Conservation (phyloP, 2,329 filamentous ascomycete genomes). For the Colletotrichum sp. region DNA sequence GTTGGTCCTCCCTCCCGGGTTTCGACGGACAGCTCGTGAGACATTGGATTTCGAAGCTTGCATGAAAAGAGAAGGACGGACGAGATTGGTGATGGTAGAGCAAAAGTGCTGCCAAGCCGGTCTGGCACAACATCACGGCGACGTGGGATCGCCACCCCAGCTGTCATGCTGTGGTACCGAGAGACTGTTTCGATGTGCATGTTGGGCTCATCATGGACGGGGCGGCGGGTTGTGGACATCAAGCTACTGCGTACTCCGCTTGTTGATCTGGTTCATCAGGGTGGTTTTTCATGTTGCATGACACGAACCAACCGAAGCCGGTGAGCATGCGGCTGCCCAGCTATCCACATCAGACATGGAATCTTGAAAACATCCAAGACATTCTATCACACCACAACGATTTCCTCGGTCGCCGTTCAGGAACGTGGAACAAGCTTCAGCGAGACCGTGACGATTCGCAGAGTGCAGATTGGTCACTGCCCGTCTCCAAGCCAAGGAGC, state of each 20-base stretch:
- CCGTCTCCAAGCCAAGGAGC: neutral
- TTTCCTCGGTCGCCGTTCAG: neutral
- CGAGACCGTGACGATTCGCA: slow-evolving; percentile 5
- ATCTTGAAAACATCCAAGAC: neutral
- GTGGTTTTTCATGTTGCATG: neutral
- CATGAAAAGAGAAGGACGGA: slow-evolving; percentile 4
- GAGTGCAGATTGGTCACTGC: neutral
- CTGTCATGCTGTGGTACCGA: neutral
- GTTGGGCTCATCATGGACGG: neutral
- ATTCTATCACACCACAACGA: neutral
- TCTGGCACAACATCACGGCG: neutral
- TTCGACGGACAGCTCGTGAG: neutral
- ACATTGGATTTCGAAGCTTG: neutral
- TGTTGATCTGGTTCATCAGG: neutral
- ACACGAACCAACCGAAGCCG: neutral
- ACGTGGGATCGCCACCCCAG: neutral
- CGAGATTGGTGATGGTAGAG: neutral
- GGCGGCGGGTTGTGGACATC: neutral
- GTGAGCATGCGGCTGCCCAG: neutral
- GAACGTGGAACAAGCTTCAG: neutral
- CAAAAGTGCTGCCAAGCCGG: neutral
- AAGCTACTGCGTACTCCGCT: neutral
- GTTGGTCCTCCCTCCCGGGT: neutral
- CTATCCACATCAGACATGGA: neutral
- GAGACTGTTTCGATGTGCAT: neutral